These are phyloP conservation scores for Pachysandra terminalis DNA, from an alignment of 164 flowering plant genomes.

Conservation along the genomic window DNA sequence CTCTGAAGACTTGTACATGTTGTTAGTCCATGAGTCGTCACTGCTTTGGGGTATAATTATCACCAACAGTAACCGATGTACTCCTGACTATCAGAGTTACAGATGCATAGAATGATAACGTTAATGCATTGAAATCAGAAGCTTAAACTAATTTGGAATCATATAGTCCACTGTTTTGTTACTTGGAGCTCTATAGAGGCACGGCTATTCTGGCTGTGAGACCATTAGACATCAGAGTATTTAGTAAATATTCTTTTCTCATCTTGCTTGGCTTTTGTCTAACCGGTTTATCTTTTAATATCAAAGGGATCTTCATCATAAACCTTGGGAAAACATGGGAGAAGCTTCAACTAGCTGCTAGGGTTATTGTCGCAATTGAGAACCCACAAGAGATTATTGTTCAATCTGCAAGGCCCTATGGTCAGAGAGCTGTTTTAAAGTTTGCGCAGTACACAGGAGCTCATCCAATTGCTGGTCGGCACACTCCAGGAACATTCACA, in stretches of 20 bases:
- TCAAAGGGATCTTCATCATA: constrained; percentile 69
- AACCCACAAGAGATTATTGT: constrained; percentile 85
- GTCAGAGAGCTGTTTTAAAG: constrained; percentile 83
- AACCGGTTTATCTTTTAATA: background rate
- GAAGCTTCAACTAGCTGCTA: constrained; percentile 78
- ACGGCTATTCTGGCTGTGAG: too few relatives aligned
- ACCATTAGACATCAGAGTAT: too few relatives aligned
- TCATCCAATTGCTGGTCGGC: constrained; percentile 82
- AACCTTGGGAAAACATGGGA: constrained; percentile 90
- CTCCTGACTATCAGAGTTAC: too few relatives aligned
- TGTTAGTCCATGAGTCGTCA: too few relatives aligned
- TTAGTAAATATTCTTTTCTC: background rate
- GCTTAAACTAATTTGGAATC: too few relatives aligned
- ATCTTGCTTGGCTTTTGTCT: background rate
- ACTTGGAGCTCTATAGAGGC: too few relatives aligned
- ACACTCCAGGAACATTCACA: constrained; percentile 91
- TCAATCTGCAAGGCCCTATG: constrained; percentile 93
- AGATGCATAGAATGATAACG: too few relatives aligned
- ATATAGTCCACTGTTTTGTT: too few relatives aligned
- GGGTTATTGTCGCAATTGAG: constrained; percentile 84
- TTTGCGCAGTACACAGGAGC: constrained; percentile 81
- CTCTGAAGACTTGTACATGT: too few relatives aligned
- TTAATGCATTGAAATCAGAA: too few relatives aligned
- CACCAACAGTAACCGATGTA: too few relatives aligned
- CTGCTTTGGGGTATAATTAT: too few relatives aligned